These are phyloP conservation scores for Aureobasidium pullulans DNA, from an alignment of 2,329 filamentous ascomycete species.

Conservation along the genomic window DNA sequence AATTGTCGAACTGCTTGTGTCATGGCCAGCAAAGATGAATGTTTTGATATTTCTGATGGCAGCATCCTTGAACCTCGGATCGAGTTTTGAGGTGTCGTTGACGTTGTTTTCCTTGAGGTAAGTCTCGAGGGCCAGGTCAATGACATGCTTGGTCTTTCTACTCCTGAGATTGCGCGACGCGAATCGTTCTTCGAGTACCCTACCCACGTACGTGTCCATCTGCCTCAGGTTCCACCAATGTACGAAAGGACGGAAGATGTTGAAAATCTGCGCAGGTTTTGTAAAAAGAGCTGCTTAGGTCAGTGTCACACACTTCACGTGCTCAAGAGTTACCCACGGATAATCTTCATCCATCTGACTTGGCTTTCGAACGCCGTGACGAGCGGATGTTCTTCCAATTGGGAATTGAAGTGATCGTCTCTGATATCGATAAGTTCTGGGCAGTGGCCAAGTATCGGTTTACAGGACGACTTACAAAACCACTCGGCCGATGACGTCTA, in stretches of 20 bases:
- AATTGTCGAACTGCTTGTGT: slow-evolving; percentile 33
- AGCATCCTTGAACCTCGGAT: slow-evolving; percentile 29
- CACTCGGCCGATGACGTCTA: slow-evolving; percentile 37
- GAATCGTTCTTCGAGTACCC: slow-evolving; percentile 32
- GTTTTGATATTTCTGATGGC: slow-evolving; percentile 33
- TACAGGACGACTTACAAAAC: slow-evolving; percentile 20
- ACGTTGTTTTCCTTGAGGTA: slow-evolving; percentile 31
- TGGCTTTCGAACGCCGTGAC: slow-evolving; percentile 30
- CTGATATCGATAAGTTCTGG: slow-evolving; percentile 6
- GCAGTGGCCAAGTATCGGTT: background rate
- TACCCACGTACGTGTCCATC: slow-evolving; percentile 29
- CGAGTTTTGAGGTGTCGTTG: slow-evolving; percentile 24
- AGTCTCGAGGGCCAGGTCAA: slow-evolving; percentile 29
- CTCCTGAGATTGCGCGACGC: slow-evolving; percentile 25
- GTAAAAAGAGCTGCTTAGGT: slow-evolving; percentile 25
- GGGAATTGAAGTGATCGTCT: slow-evolving; percentile 32
- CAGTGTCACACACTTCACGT: background rate
- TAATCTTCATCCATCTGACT: slow-evolving; percentile 25
- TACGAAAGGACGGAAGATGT: slow-evolving; percentile 30
- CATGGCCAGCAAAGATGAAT: slow-evolving; percentile 37
- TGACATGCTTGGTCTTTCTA: slow-evolving; percentile 26
- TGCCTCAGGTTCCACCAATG: slow-evolving; percentile 28
- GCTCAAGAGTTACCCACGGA: background rate
- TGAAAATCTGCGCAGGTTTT: slow-evolving; percentile 30
- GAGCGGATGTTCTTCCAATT: slow-evolving; percentile 29